phyloP scores from a whole-genome alignment of 106 monocot species.

The Iris macrosiphon region DNA sequence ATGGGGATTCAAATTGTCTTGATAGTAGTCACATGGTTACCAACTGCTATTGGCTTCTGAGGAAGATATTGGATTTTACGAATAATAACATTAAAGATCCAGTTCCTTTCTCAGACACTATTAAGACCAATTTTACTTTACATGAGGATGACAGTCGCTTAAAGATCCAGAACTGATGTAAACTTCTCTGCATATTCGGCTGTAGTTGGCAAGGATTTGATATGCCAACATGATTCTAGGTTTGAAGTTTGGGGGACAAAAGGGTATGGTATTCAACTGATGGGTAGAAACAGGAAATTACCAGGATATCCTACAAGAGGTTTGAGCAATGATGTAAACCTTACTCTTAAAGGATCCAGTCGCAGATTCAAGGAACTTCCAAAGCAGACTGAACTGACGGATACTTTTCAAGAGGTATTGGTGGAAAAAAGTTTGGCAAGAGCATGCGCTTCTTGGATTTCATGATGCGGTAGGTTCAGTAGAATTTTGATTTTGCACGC shows the following conservation, averaged over 20 bases:
- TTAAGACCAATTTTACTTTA: too few species aligned
- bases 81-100: slow-evolving; percentile 61
- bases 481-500: too few species aligned
- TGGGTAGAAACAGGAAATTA: slow-evolving; percentile 59
- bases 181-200: slow-evolving; percentile 83
- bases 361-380: too few species aligned
- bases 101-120: slow-evolving; percentile 83
- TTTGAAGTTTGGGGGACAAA: slow-evolving; percentile 88
- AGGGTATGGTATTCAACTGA: slow-evolving; percentile 58
- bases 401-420: slow-evolving; percentile 15
- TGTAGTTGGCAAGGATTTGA: slow-evolving; percentile 74
- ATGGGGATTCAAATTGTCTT: slow-evolving; percentile 99
- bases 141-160: too few species aligned
- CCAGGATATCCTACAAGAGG: slow-evolving; percentile 48
- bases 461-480: slow-evolving; percentile 58
- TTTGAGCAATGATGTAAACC: slow-evolving; percentile 20
- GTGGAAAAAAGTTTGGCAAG: slow-evolving; percentile 24
- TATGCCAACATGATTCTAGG: slow-evolving; percentile 74
- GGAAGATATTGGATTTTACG: slow-evolving; percentile 86
- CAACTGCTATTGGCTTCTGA: slow-evolving; percentile 91
- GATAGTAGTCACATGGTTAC: slow-evolving; percentile 99
- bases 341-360: slow-evolving; percentile 12
- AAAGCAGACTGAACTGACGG: slow-evolving; percentile 13
- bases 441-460: slow-evolving; percentile 58
- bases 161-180: slow-evolving; percentile 79